Conservation (phyloP, 2,329 filamentous ascomycete genomes). For the Fusarium drepaniforme region DNA sequence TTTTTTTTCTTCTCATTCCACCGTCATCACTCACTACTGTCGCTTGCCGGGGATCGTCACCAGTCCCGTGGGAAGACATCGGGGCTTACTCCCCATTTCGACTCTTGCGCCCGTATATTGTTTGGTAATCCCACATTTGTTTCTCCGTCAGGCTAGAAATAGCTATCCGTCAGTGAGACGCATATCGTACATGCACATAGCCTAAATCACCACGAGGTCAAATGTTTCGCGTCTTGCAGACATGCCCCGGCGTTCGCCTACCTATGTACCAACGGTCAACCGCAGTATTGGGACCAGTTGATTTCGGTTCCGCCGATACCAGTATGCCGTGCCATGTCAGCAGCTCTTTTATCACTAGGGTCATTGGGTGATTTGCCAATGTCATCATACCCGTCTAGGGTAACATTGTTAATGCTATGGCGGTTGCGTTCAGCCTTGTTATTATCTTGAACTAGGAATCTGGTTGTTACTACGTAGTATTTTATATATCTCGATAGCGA, state of each 20-base stretch:
- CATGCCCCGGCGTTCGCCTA: constrained; percentile 11
- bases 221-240: constrained; percentile 13
- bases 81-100: constrained; percentile 2
- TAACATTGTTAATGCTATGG: not conserved
- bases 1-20: not conserved
- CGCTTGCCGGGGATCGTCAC: constrained; percentile 12
- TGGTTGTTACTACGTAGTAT: not conserved
- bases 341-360: not conserved
- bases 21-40: constrained; percentile 12
- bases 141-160: constrained; percentile 13
- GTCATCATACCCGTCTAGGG: not conserved
- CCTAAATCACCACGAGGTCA: not conserved
- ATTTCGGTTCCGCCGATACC: not conserved
- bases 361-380: not conserved
- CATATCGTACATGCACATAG: constrained; percentile 5
- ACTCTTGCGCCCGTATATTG: not conserved
- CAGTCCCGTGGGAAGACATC: not conserved
- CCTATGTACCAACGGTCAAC: constrained; percentile 10
- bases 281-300: constrained; percentile 13
- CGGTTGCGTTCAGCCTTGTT: not conserved
- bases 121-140: not conserved
- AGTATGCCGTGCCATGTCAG: not conserved
- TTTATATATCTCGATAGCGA: not conserved
- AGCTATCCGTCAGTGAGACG: not conserved
- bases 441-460: not conserved